Percentiles rank a stretch among this genome's conserved stretches.
These are phyloP conservation scores for Penicillium daleae DNA, from an alignment of 495 filamentous ascomycete species.

Conservation along the genomic window DNA sequence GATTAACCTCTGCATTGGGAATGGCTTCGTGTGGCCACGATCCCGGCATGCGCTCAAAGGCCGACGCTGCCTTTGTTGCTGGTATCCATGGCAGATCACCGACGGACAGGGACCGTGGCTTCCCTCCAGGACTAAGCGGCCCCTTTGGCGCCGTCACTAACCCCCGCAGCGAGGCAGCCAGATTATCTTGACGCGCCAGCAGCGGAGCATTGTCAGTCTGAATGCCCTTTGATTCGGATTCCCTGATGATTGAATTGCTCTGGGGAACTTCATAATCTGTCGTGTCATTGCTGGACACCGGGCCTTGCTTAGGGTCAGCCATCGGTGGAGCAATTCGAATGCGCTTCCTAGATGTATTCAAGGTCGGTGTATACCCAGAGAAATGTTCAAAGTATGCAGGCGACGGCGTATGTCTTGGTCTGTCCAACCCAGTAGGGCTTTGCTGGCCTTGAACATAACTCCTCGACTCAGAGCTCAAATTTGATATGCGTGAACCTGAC, in stretches of 20 bases:
- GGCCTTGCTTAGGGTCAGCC: background rate
- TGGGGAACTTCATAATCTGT: background rate
- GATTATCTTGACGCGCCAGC: background rate
- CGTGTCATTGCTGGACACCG: background rate
- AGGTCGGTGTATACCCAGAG: background rate
- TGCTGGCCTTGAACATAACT: background rate
- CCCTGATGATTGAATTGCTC: background rate
- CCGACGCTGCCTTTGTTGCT: background rate
- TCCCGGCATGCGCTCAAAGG: background rate
- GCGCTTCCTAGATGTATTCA: background rate
- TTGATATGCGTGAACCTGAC: background rate
- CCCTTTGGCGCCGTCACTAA: background rate
- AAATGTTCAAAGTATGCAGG: no score
- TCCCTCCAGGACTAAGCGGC: background rate
- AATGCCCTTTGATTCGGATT: background rate
- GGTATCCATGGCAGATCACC: slow-evolving; percentile 1
- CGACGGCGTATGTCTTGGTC: no score
- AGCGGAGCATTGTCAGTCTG: background rate
- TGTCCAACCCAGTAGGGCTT: background rate
- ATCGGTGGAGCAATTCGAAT: background rate
- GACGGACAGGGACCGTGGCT: slow-evolving; percentile 1
- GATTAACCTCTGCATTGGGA: background rate
- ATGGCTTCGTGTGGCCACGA: background rate
- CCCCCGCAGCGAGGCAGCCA: background rate
- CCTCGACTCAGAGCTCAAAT: background rate